These are phyloP conservation scores for Crotalaria pallida DNA, from an alignment of 306 rosid genomes.

Conservation along the genomic window DNA sequence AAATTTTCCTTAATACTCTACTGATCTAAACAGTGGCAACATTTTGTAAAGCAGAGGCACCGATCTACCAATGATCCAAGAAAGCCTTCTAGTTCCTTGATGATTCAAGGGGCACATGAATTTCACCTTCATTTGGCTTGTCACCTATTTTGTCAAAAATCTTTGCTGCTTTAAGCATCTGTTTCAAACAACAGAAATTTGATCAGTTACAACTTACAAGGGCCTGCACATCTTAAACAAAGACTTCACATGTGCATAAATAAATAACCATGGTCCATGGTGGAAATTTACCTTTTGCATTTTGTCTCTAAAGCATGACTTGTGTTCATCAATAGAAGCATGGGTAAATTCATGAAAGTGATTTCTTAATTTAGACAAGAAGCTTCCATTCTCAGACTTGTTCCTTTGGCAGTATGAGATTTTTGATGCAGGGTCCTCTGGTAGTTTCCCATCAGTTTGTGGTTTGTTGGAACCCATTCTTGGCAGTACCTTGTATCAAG, in stretches of 20 bases:
- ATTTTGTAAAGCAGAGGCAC: background rate
- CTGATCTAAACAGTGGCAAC: background rate
- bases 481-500: too few species aligned
- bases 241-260: background rate
- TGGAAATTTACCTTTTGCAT: slow-evolving; percentile 35
- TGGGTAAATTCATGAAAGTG: slow-evolving; percentile 50
- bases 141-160: slow-evolving; percentile 10
- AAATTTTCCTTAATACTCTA: background rate
- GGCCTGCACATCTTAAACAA: background rate
- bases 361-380: slow-evolving; percentile 40
- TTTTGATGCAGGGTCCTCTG: slow-evolving; percentile 23
- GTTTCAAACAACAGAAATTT: slow-evolving; percentile 24
- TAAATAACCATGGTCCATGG: background rate
- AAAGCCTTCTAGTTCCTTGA: slow-evolving; percentile 26
- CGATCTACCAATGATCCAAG: slow-evolving; percentile 2
- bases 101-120: slow-evolving; percentile 22
- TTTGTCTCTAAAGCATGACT: slow-evolving; percentile 48
- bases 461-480: too few species aligned
- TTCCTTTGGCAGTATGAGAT: slow-evolving; percentile 49
- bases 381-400: slow-evolving; percentile 53
- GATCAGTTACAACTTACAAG: background rate
- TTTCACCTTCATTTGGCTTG: slow-evolving; percentile 29
- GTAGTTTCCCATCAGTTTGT: too few species aligned
- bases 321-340: slow-evolving; percentile 56
- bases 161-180: slow-evolving; percentile 39